phyloP scores from a whole-genome alignment of 2,329 filamentous ascomycete species.

The Alternaria atra region DNA sequence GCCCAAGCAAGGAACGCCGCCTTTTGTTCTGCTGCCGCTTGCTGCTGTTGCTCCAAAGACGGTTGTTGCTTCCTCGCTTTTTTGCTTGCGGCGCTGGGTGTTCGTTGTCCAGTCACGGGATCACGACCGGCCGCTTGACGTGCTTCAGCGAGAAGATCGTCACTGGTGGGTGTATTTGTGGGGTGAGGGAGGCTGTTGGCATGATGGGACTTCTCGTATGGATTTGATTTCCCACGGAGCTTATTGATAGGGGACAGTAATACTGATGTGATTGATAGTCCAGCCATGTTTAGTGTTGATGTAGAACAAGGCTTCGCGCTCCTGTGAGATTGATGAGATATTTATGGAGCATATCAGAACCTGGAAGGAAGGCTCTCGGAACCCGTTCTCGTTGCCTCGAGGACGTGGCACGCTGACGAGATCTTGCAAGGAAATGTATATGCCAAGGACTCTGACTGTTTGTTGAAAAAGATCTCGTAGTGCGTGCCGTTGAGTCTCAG shows the following conservation, averaged over 20 bases:
- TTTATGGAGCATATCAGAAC: neutral
- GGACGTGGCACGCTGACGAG: neutral
- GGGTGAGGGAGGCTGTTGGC: neutral
- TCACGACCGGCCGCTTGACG: constrained; percentile 27
- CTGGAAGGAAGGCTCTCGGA: neutral
- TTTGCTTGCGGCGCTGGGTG: neutral
- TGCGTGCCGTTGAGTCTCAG: neutral
- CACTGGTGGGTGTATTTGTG: neutral
- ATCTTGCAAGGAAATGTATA: neutral
- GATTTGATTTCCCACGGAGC: constrained; percentile 12
- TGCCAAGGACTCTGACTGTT: neutral
- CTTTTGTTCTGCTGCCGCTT: constrained; percentile 7
- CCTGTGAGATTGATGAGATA: neutral
- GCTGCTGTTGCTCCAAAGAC: neutral
- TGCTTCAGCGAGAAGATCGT: constrained; percentile 34
- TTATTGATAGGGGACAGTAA: constrained; percentile 8
- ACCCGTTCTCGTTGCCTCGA: no score
- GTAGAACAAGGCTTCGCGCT: neutral
- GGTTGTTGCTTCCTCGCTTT: neutral
- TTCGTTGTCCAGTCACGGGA: constrained; percentile 26
- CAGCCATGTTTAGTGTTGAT: neutral
- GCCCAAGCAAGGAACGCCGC: constrained; percentile 14
- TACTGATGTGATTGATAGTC: constrained; percentile 8
- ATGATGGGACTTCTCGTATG: constrained; percentile 8
- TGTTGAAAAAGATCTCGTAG: neutral